Evolutionary conservation across 2,329 filamentous ascomycete genomes (phyloP).

Genomic region (Clathrospora elynae): DNA sequence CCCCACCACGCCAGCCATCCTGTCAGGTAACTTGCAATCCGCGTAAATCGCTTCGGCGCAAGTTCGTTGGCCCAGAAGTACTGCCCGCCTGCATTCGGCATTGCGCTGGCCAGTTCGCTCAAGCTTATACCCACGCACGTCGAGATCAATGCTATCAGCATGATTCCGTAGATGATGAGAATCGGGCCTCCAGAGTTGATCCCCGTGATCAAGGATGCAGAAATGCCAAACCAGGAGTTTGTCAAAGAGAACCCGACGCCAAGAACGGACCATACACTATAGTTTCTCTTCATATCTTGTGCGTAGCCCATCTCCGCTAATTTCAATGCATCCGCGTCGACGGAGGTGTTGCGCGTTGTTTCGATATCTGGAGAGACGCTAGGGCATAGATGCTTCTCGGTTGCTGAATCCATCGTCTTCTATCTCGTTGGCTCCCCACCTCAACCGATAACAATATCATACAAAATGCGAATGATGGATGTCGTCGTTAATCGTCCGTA

Average conservation of each 20-base stretch:
- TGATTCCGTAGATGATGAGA: conserved; percentile 57
- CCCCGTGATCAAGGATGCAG: conserved; percentile 55
- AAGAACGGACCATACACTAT: conserved; percentile 55
- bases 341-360: conserved; percentile 8
- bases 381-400: conserved; percentile 20
- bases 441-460: background rate
- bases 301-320: conserved; percentile 56
- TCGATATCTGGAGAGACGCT: conserved; percentile 17
- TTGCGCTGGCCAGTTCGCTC: conserved; percentile 55
- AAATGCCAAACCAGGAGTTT: conserved; percentile 60
- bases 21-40: conserved; percentile 55
- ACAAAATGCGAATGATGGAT: background rate
- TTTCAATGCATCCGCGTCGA: conserved; percentile 51
- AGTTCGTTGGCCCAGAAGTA: conserved; percentile 59
- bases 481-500: too few species aligned
- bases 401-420: conserved; percentile 10
- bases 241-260: conserved; percentile 59
- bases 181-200: conserved; percentile 58
- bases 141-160: conserved; percentile 54
- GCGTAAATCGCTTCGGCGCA: conserved; percentile 53
- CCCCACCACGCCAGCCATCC: conserved; percentile 62
- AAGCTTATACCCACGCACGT: conserved; percentile 54
- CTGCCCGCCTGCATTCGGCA: conserved; percentile 59
- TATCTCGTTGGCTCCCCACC: background rate
- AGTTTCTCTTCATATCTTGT: conserved; percentile 56